These are phyloP conservation scores for Paragyromitra xinjiangensis DNA, from an alignment of 495 filamentous ascomycete genomes.

Conservation along the genomic window DNA sequence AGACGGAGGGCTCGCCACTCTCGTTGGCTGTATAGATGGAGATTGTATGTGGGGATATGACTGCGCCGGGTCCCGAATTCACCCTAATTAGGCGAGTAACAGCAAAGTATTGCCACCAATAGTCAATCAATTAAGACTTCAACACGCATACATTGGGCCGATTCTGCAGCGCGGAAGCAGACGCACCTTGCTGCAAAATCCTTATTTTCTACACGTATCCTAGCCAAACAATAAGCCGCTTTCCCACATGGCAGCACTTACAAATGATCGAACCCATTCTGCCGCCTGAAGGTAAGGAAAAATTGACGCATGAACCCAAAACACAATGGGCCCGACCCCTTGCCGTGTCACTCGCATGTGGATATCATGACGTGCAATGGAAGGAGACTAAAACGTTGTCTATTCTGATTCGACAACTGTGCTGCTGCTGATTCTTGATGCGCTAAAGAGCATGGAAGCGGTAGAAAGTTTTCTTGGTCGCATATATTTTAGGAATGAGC, in stretches of 20 bases:
- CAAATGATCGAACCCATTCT: conserved; percentile 43
- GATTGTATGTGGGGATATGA: conserved; percentile 29
- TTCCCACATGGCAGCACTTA: conserved; percentile 8
- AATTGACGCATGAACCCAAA: conserved; percentile 42
- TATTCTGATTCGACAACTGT: conserved; percentile 35
- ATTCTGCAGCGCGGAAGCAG: conserved; percentile 42
- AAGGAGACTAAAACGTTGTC: conserved; percentile 47
- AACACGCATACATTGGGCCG: conserved; percentile 41
- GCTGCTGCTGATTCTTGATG: conserved; percentile 25
- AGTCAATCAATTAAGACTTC: conserved; percentile 38
- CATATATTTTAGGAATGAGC: conserved; percentile 29
- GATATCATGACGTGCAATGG: conserved; percentile 41
- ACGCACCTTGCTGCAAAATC: conserved; percentile 37
- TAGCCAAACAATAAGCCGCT: conserved; percentile 34
- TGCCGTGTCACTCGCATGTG: conserved; percentile 41
- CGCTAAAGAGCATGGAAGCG: conserved; percentile 38
- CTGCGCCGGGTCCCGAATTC: conserved; percentile 23
- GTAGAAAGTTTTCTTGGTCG: conserved; percentile 35
- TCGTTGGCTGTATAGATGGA: conserved; percentile 6
- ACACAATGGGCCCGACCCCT: conserved; percentile 34
- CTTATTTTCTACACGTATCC: conserved; percentile 51
- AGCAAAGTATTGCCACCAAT: conserved; percentile 26
- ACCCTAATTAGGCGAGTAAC: conserved; percentile 32
- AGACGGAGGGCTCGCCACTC: conserved; percentile 38
- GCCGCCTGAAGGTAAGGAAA: conserved; percentile 36